Conservation (phyloP, 371 early-diverging fungal species). For the Blyttiomyces sp. region DNA sequence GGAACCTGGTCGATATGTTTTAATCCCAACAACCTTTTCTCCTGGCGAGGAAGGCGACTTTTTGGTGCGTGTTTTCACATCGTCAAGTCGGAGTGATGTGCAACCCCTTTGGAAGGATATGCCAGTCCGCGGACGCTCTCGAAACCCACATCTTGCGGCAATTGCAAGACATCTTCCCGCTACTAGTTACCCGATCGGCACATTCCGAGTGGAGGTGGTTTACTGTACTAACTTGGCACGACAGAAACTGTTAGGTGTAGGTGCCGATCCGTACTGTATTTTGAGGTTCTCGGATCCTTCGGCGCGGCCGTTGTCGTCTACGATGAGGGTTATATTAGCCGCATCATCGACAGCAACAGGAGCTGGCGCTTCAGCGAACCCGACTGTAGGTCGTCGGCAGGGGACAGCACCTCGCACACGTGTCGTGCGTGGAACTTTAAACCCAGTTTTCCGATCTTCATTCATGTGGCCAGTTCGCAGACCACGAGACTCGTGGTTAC, state of each 20-base stretch:
- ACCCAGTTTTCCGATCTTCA: constrained; percentile 11
- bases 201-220: constrained; percentile 21
- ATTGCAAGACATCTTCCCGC: background rate
- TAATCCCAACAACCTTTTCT: constrained; percentile 39
- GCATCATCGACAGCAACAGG: no score
- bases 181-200: constrained; percentile 14
- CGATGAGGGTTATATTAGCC: background rate
- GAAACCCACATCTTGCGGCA: constrained; percentile 9
- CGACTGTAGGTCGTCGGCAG: background rate
- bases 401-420: background rate
- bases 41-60: constrained; percentile 33
- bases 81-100: background rate
- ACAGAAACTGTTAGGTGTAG: constrained; percentile 3
- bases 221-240: constrained; percentile 1
- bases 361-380: background rate
- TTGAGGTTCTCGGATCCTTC: constrained; percentile 11
- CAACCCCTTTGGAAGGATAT: background rate
- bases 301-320: background rate
- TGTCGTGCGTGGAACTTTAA: background rate
- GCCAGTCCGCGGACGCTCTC: background rate
- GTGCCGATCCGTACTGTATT: constrained; percentile 18
- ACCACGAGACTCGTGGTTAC: constrained; percentile 16
- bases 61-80: constrained; percentile 22
- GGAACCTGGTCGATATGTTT: constrained; percentile 32
- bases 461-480: constrained; percentile 22